phyloP scores from a whole-genome alignment of 148 eudicot species.

The Nyssa sinensis region DNA sequence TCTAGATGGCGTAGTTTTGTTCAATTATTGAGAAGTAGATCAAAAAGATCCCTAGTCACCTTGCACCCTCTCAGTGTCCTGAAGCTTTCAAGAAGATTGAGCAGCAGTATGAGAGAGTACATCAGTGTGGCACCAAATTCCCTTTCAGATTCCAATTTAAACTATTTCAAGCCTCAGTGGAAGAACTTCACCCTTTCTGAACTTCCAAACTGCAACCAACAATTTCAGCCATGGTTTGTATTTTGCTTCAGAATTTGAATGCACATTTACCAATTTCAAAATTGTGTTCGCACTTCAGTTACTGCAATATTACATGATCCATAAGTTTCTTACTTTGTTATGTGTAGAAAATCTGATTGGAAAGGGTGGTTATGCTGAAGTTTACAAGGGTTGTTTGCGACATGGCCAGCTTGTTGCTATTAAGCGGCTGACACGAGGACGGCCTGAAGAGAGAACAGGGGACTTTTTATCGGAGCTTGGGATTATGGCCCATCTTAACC shows the following conservation, averaged over 20 bases:
- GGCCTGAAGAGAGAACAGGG: slow-evolving; percentile 53
- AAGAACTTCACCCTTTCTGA: slow-evolving; percentile 48
- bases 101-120: slow-evolving; percentile 58
- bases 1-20: slow-evolving; percentile 51
- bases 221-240: slow-evolving; percentile 48
- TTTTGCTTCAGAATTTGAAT: slow-evolving; percentile 10
- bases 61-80: slow-evolving; percentile 44
- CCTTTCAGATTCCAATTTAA: slow-evolving; percentile 22
- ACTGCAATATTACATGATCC: slow-evolving; percentile 11
- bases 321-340: neutral
- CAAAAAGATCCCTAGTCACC: slow-evolving; percentile 42
- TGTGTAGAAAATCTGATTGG: slow-evolving; percentile 68
- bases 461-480: slow-evolving; percentile 80
- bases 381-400: slow-evolving; percentile 60
- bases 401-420: slow-evolving; percentile 68
- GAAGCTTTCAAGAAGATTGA: slow-evolving; percentile 60
- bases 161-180: slow-evolving; percentile 44
- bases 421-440: slow-evolving; percentile 61
- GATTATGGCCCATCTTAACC: slow-evolving; percentile 89
- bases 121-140: slow-evolving; percentile 17
- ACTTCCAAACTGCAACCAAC: slow-evolving; percentile 51
- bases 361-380: slow-evolving; percentile 94
- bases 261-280: slow-evolving; percentile 22
- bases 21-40: slow-evolving; percentile 45
- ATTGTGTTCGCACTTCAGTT: slow-evolving; percentile 21